phyloP scores from a whole-genome alignment of 2,329 filamentous ascomycete genomes.

The Endothia cerciana region DNA sequence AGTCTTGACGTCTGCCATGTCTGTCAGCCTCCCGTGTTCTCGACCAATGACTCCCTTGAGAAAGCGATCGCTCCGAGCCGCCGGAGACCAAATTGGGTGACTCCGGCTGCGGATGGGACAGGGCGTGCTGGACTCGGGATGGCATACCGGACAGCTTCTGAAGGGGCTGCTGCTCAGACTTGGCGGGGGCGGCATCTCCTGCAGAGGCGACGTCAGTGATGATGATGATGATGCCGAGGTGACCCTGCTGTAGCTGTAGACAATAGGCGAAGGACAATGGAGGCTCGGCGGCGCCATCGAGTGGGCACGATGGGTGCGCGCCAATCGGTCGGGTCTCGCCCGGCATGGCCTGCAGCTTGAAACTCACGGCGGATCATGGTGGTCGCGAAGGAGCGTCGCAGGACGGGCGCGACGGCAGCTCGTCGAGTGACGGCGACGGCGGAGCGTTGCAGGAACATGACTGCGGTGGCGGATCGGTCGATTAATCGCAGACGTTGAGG shows the following conservation, averaged over 20 bases:
- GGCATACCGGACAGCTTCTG: constrained; percentile 26
- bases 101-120: not conserved
- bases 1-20: constrained; percentile 74
- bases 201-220: constrained; percentile 16
- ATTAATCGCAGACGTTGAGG: constrained; percentile 19
- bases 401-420: constrained; percentile 55
- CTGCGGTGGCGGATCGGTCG: constrained; percentile 37
- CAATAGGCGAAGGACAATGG: not conserved
- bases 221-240: not conserved
- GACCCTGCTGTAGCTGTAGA: not conserved
- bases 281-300: not conserved
- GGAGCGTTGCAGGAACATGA: constrained; percentile 69
- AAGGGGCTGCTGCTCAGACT: constrained; percentile 22
- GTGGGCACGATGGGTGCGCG: constrained; percentile 27
- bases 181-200: constrained; percentile 27
- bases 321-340: constrained; percentile 31
- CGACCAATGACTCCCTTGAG: not conserved
- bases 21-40: constrained; percentile 14
- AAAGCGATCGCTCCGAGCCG: not conserved
- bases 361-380: constrained; percentile 64
- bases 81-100: not conserved
- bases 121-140: not conserved
- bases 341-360: constrained; percentile 30
- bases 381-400: constrained; percentile 63
- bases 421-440: constrained; percentile 64